phyloP scores from a whole-genome alignment of 208 protist species.

The Balamuthia mandrillaris region DNA sequence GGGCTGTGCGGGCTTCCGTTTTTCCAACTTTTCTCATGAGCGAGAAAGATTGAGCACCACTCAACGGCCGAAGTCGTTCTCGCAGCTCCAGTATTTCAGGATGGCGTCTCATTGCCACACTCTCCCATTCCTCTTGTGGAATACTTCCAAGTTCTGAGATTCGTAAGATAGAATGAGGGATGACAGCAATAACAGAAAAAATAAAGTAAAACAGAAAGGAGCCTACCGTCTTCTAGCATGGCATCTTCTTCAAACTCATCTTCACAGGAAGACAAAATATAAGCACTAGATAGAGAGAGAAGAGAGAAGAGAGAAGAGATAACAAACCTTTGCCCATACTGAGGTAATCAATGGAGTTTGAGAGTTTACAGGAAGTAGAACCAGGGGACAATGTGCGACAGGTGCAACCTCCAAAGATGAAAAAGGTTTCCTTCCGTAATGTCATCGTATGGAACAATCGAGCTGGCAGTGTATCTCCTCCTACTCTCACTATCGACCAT shows the following conservation, averaged over 20 bases:
- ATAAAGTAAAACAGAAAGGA: not conserved
- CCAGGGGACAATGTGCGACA: too few relatives aligned
- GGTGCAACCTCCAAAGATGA: too few relatives aligned
- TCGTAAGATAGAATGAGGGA: not conserved
- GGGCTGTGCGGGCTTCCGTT: not conserved
- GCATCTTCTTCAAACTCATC: not conserved
- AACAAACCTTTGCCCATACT: not conserved
- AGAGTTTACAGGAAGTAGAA: too few relatives aligned
- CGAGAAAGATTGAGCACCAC: not conserved
- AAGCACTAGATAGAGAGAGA: not conserved
- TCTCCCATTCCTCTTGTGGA: not conserved
- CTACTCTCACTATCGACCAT: too few relatives aligned
- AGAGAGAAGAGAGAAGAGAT: not conserved
- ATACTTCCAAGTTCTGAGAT: not conserved
- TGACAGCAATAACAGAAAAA: not conserved
- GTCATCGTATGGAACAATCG: too few relatives aligned
- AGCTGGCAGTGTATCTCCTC: too few relatives aligned
- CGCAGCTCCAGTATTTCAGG: slow-evolving; percentile 56
- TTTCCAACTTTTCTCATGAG: not conserved
- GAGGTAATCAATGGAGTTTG: too few relatives aligned
- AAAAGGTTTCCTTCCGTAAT: too few relatives aligned
- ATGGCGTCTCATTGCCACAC: slow-evolving; percentile 40
- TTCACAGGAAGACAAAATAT: not conserved
- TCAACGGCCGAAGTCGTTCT: slow-evolving; percentile 47
- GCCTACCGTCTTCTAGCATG: not conserved